These are phyloP conservation scores for Tuber brumale DNA, from an alignment of 495 filamentous ascomycete species.

Conservation along the genomic window DNA sequence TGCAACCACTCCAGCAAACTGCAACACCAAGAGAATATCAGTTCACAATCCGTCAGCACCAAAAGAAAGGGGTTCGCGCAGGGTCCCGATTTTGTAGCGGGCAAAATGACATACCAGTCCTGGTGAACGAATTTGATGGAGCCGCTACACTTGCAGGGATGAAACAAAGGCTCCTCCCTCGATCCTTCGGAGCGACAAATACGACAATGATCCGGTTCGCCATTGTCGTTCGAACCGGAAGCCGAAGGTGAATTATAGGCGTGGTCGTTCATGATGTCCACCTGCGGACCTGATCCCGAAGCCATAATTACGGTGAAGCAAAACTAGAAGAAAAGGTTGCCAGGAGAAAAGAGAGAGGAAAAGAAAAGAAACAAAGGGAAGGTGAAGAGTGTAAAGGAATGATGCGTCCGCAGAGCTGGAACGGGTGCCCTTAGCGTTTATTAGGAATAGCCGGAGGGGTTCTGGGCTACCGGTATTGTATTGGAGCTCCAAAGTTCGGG, in stretches of 20 bases:
- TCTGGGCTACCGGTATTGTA: background rate
- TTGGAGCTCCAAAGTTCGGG: background rate
- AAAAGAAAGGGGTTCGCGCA: background rate
- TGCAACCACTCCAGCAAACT: constrained; percentile 91
- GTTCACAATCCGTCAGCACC: background rate
- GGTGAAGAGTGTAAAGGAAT: background rate
- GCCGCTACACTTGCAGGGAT: constrained; percentile 96
- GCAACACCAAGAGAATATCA: constrained; percentile 14
- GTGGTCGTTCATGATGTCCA: constrained; percentile 64
- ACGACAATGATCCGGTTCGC: constrained; percentile 74
- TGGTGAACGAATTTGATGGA: constrained; percentile 99
- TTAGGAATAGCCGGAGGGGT: background rate
- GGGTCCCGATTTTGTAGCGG: background rate
- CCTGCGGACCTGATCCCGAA: constrained; percentile 36
- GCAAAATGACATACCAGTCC: constrained; percentile 53
- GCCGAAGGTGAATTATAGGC: constrained; percentile 46
- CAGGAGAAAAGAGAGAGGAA: constrained; percentile 45
- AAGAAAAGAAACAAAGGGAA: constrained; percentile 44
- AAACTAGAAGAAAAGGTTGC: background rate
- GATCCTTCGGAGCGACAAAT: constrained; percentile 90
- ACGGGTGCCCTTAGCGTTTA: background rate
- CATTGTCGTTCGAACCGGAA: constrained; percentile 29
- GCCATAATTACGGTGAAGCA: constrained; percentile 23
- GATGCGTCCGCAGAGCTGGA: background rate
- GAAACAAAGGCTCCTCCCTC: constrained; percentile 81